Base-by-base conservation (phyloP, 2,329 filamentous ascomycete genomes). In the Lasiodiplodia citricola region DNA sequence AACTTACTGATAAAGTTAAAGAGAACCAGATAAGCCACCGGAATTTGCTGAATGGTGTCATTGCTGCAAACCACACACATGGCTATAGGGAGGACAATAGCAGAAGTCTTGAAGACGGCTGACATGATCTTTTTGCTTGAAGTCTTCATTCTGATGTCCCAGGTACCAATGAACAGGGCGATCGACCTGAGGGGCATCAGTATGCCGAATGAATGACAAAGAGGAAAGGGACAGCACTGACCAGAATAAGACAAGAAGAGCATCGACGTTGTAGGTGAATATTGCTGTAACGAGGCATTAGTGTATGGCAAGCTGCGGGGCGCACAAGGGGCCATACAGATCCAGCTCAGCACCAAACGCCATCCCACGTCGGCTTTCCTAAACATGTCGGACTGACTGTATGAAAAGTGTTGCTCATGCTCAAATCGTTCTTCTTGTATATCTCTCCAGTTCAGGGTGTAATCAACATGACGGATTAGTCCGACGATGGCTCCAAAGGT, bases 221-320 rank as follows among this genome's bases (percentile, higher is more conserved):
- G 44, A 8, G 10, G 5, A 23, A 18, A 2, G 10, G 16, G 11
- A 18, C 8, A 37, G 7, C 4, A 56, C 51, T 58, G 23, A 68
- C 67, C 67, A 68, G 41, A 64, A 68, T 14, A 64, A n/a, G n/a
- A 68, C 58, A 35, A 68, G 52, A 7, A 68, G 58, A 52, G 58
- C 60, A 18, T 68, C 58, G 28, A 68, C 58, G 21, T 68, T 57
- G 58, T 68, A 68, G 38, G 52, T 56, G 52, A 64, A 65, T 8
- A 65, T 56, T 13, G 51, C 67, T 68, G 21, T 4, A n/a, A 8
- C 8, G 7, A 14, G 11, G 4, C n/a, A 23, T 68, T 23, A 63
- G 47, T 11, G 23, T 28, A 16, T 13, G 10, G 50, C 7, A 2
- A 23, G 31, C 3, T 10, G 6, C 13, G 38, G 18, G 11, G 41